phyloP scores from a whole-genome alignment of 2,329 filamentous ascomycete genomes.

The Aspergillus sp. region DNA sequence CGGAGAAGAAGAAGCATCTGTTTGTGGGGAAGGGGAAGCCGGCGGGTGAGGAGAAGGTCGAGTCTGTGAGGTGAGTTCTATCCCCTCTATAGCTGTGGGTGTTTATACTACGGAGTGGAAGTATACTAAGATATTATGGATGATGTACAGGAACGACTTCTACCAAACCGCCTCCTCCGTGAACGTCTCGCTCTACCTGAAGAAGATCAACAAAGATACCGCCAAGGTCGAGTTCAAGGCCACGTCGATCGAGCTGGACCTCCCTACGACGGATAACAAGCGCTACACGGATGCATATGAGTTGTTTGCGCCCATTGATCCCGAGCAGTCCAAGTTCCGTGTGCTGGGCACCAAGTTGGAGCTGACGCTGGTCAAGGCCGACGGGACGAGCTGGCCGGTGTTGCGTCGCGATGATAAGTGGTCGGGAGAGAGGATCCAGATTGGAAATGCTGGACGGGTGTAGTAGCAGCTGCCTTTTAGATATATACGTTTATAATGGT shows the following conservation, averaged over 20 bases:
- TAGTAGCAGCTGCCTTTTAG: conserved; percentile 25
- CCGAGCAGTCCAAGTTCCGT: conserved; percentile 73
- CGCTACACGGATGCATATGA: conserved; percentile 73
- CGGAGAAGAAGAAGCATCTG: conserved; percentile 76
- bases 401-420: conserved; percentile 74
- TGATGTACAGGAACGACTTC: conserved; percentile 70
- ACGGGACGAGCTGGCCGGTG: conserved; percentile 81
- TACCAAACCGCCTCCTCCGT: conserved; percentile 87
- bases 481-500: background rate
- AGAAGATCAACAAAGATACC: conserved; percentile 87
- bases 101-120: background rate
- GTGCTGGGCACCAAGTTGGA: conserved; percentile 90
- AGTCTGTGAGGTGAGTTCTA: conserved; percentile 75
- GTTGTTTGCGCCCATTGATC: conserved; percentile 75
- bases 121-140: background rate
- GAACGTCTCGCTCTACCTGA: conserved; percentile 90
- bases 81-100: too few species aligned
- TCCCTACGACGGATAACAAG: conserved; percentile 85
- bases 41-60: conserved; percentile 71
- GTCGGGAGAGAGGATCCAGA: conserved; percentile 81
- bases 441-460: conserved; percentile 73
- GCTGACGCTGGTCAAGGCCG: conserved; percentile 70
- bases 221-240: conserved; percentile 71
- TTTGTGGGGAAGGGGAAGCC: conserved; percentile 76
- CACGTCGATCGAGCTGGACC: conserved; percentile 69